Evolutionary conservation across 805 yeast species (phyloP), one percentile per base, ranked within the genome.

Genomic region (Myxozyma mucilagina): DNA sequence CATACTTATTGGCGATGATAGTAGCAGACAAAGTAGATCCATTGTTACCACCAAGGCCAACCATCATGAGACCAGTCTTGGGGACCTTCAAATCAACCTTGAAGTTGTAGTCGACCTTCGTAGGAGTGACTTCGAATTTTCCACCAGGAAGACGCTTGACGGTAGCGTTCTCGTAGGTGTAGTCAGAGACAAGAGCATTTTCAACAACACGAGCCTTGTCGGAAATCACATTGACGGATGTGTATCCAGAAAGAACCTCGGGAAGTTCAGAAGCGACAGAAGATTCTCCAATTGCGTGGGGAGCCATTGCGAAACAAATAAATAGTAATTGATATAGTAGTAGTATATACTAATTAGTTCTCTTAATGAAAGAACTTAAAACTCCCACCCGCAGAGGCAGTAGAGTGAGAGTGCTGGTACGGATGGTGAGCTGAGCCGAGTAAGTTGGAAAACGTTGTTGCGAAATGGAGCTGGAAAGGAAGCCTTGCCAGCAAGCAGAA

Each of bases 1-100:
- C 82, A 74, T 89, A 81, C 71, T 87, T 90, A 80, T 92, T 92
- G 62, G 97, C 96, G 67, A 88, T 82, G 54, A 86, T 80, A 9
- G 97, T 87, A 48, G 93, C 91, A 57, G 91, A 84, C 67, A 93
- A 81, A 13, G 98, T 92, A 61, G 97, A 82, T 75, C 97, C 98
- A 73, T 92, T 92, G 81, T 92, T 92, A 76, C 98, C 98, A 69
- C 97, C 97, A 67, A 92, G 81, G 69, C 98, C 98, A 39, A 92
- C 97, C 65, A 93, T 81, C 84, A 92, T 76, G 65, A 92, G 79
- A 69, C 67, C 98, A 52, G 90, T 82, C 75, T 87, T 90, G 69
- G 97, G 96, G 47, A 86, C 84, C 59, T 80, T 81, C 73, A 89
- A 81, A 69, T 90, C 96, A 54, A 89, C 86, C 75, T 90, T 89